Evolutionary conservation across 345 rosid species (phyloP), one percentile per base, ranked within the genome.

Genomic region (Citrus unshiu): DNA sequence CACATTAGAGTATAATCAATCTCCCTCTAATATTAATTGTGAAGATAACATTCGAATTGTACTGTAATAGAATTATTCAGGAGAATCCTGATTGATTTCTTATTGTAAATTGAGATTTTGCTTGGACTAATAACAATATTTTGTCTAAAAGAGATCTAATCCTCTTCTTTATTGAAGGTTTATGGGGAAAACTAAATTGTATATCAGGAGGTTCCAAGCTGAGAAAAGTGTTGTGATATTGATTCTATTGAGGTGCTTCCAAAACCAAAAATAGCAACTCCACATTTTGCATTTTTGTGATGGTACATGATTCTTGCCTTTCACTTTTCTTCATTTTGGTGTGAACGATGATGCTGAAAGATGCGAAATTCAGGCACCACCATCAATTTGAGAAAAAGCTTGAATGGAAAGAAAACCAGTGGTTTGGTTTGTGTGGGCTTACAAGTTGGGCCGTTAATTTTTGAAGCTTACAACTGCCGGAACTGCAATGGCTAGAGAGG

Each of bases 51-150:
- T 30, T 30, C 0, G 32, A 0, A 30, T 1, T 30, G 4, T 30
- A 0, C 0, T 30, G 4, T 30, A 30, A 30, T 30, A 30, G 0
- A 0, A 30, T 30, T 30, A 30, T 0, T 30, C 0, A 30, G 0
- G 4, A 30, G 32, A 3, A 30, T 30, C 32, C 0, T 0, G 32
- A 30, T 30, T 30, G 4, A 30, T 30, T 30, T 30, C 0, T 30
- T n/a, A n/a, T n/a, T n/a, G n/a, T n/a, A n/a, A 4, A 27, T 29
- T 62, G 7, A 62, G 25, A 62, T 9, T 62, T 27, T 12, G 21
- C 34, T 3, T 4, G 34, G 16, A 62, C 0, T 27, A 62, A 25
- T 29, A 24, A 27, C 5, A 0, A 16, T 16, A 1, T 51, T 51
- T 16, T 16, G 57, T 16, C 7, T 51, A 0, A 18, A 61, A 27